Evolutionary conservation across 148 eudicot genomes (phyloP).

Genomic region (Arbutus unedo): DNA sequence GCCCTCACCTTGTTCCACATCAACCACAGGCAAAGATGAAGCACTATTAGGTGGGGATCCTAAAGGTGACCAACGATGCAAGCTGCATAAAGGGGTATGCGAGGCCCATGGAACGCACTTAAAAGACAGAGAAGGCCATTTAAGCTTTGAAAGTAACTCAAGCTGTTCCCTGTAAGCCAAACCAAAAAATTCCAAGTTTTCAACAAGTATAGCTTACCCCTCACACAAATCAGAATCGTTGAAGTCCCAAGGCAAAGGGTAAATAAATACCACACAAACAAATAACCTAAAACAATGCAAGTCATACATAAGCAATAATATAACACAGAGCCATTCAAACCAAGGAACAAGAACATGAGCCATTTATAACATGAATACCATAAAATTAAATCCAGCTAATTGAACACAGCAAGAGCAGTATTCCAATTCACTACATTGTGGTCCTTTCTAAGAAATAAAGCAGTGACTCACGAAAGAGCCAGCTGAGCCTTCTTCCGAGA

Average conservation of each 20-base stretch:
- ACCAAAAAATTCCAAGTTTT: constrained; percentile 37
- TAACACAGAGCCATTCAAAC: constrained; percentile 21
- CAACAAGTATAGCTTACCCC: constrained; percentile 16
- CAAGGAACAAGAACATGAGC: constrained; percentile 19
- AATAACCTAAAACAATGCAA: background rate
- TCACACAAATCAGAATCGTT: background rate
- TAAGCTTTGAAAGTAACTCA: constrained; percentile 58
- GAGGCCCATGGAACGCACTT: constrained; percentile 78
- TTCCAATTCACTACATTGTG: constrained; percentile 30
- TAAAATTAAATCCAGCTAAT: constrained; percentile 8
- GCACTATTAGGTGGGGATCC: constrained; percentile 33
- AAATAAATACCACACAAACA: constrained; percentile 4
- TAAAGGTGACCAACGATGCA: constrained; percentile 49
- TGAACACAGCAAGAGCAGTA: constrained; percentile 10
- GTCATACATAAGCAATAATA: background rate
- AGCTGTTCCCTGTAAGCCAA: constrained; percentile 86
- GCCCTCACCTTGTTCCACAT: constrained; percentile 43
- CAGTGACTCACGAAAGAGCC: constrained; percentile 89
- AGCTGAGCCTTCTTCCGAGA: constrained; percentile 83
- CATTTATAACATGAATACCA: constrained; percentile 16
- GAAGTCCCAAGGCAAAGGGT: background rate
- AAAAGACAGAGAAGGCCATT: constrained; percentile 70
- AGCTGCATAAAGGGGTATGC: constrained; percentile 59
- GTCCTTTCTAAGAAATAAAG: constrained; percentile 33
- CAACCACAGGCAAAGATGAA: constrained; percentile 30